These are phyloP conservation scores for Alisma plantagoaquatica DNA, from an alignment of 106 monocot genomes.

Conservation along the genomic window DNA sequence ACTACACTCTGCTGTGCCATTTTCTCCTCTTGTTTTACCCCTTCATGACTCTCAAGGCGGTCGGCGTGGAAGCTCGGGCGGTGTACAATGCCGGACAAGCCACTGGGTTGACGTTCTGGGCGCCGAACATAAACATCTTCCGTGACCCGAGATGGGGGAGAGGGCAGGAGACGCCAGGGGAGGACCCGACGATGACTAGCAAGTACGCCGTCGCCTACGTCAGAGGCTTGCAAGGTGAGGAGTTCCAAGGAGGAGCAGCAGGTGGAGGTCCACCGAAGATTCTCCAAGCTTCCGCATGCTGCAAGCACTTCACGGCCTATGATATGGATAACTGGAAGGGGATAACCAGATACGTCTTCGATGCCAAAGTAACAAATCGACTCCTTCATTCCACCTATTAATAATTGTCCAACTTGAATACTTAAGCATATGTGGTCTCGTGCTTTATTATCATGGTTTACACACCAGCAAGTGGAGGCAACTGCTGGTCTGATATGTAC, in stretches of 20 bases:
- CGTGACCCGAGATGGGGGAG: conserved; percentile 93
- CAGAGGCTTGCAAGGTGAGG: conserved; percentile 73
- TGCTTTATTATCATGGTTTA: too few species aligned
- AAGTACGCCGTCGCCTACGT: conserved; percentile 67
- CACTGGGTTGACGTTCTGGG: conserved; percentile 73
- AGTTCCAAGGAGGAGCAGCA: conserved; percentile 17
- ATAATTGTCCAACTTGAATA: too few species aligned
- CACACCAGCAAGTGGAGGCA: too few species aligned
- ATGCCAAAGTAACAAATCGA: conserved; percentile 64
- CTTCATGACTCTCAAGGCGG: conserved; percentile 27
- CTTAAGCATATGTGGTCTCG: too few species aligned
- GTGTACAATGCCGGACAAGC: conserved; percentile 78
- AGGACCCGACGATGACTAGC: conserved; percentile 52
- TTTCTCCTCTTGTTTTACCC: background rate
- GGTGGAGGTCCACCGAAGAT: too few species aligned
- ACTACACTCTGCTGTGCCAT: too few species aligned
- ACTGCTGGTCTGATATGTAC: too few species aligned
- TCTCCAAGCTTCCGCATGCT: conserved; percentile 81
- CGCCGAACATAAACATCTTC: conserved; percentile 85
- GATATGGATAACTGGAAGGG: conserved; percentile 75
- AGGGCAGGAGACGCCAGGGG: conserved; percentile 92
- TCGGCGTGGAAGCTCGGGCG: conserved; percentile 67
- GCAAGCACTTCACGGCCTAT: conserved; percentile 86
- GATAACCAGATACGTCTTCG: conserved; percentile 32
- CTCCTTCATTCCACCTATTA: too few species aligned